Percentiles rank a stretch among this genome's conserved stretches.
Evolutionary conservation across 495 filamentous ascomycete genomes (phyloP).

Genomic region (Xylaria grammica): DNA sequence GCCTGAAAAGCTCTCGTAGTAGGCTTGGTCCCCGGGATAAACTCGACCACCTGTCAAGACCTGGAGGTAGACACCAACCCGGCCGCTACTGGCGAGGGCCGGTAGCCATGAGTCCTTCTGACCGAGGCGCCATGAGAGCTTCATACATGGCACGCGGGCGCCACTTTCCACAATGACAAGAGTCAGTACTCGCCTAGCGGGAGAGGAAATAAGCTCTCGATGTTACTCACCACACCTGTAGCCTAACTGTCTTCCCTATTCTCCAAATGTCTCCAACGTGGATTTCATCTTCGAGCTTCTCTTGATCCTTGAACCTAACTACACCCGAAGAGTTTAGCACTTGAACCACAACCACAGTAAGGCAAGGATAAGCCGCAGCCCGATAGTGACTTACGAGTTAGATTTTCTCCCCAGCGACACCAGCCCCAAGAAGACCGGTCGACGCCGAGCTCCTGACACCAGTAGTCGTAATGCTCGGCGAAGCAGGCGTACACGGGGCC

Average conservation of each 20-base stretch:
- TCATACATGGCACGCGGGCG: constrained; percentile 17
- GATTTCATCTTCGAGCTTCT: constrained; percentile 13
- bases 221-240: constrained; percentile 16
- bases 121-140: constrained; percentile 18
- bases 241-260: constrained; percentile 17
- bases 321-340: background rate
- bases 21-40: constrained; percentile 10
- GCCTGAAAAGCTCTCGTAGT: constrained; percentile 9
- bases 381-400: constrained; percentile 9
- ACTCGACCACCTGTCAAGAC: constrained; percentile 15
- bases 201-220: background rate
- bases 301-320: constrained; percentile 17
- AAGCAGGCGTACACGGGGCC: constrained; percentile 17
- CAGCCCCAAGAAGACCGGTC: constrained; percentile 9
- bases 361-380: background rate
- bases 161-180: constrained; percentile 8
- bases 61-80: constrained; percentile 15
- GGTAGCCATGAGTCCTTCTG: constrained; percentile 21
- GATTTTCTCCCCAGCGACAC: constrained; percentile 22
- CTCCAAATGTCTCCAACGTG: constrained; percentile 21
- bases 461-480: constrained; percentile 20
- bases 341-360: background rate
- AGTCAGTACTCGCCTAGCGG: background rate
- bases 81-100: constrained; percentile 7
- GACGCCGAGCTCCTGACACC: constrained; percentile 11